phyloP scores from a whole-genome alignment of 164 flowering plant species.

The Buxus sempervirens region DNA sequence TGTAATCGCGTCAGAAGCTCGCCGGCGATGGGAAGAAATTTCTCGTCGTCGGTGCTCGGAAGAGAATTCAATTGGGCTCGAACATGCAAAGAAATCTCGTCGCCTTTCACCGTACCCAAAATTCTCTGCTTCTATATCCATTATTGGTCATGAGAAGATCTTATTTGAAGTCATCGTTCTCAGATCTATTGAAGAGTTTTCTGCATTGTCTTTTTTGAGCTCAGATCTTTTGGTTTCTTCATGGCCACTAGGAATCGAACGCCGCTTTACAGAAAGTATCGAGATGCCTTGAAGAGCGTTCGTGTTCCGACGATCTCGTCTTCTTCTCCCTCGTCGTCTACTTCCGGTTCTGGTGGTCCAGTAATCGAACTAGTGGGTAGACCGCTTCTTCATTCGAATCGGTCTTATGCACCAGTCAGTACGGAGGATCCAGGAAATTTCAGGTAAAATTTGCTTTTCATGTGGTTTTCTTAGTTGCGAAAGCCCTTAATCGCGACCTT shows the following conservation, averaged over 20 bases:
- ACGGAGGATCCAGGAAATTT: constrained; percentile 60
- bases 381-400: constrained; percentile 43
- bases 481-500: neutral
- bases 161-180: neutral
- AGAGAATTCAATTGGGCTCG: too few species aligned
- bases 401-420: constrained; percentile 58
- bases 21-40: too few species aligned
- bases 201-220: neutral
- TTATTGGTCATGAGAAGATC: neutral
- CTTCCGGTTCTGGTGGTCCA: constrained; percentile 39
- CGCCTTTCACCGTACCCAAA: too few species aligned
- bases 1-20: too few species aligned
- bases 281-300: constrained; percentile 79
- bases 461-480: neutral
- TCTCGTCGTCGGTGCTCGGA: too few species aligned
- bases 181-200: constrained; percentile 4
- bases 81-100: too few species aligned
- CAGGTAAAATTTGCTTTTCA: constrained; percentile 16
- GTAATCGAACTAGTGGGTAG: constrained; percentile 51
- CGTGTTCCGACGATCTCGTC: constrained; percentile 47
- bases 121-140: too few species aligned
- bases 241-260: constrained; percentile 89
- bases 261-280: constrained; percentile 45
- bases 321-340: constrained; percentile 27
- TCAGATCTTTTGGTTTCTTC: constrained; percentile 1